Conservation (phyloP, 148 eudicot species). For the Dianthus caryophyllus region DNA sequence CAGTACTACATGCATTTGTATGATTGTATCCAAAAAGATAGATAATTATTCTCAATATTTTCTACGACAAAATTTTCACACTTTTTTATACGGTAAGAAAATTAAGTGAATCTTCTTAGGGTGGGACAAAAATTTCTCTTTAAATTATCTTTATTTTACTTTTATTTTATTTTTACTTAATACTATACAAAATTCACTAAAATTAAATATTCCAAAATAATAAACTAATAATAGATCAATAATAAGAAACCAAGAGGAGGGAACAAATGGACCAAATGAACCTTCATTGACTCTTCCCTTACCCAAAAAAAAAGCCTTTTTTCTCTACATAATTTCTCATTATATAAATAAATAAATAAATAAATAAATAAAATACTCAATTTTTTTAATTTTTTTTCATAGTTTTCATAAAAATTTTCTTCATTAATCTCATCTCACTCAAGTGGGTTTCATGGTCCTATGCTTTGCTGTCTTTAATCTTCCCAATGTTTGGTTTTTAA, state of each 20-base stretch:
- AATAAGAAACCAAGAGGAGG: background rate
- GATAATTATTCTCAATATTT: no score
- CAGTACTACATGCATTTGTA: no score
- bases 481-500: constrained; percentile 46
- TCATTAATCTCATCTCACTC: constrained; percentile 22
- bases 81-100: no score
- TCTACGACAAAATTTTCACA: no score
- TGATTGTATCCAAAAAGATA: no score
- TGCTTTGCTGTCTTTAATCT: constrained; percentile 79
- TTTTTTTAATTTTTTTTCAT: no score
- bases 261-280: constrained; percentile 30
- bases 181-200: no score
- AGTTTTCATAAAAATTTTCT: background rate
- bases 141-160: no score
- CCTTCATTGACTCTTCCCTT: constrained; percentile 34
- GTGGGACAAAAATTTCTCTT: no score
- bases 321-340: background rate
- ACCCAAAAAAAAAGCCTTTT: background rate
- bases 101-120: no score
- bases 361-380: background rate
- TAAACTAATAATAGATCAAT: background rate
- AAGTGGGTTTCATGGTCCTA: constrained; percentile 40
- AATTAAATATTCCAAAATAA: background rate
- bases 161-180: no score
- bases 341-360: background rate